A percentile compares a stretch with the other conserved stretches of the same genome.
These are phyloP conservation scores for Penicillium argentinense DNA, from an alignment of 495 filamentous ascomycete genomes.

Conservation along the genomic window DNA sequence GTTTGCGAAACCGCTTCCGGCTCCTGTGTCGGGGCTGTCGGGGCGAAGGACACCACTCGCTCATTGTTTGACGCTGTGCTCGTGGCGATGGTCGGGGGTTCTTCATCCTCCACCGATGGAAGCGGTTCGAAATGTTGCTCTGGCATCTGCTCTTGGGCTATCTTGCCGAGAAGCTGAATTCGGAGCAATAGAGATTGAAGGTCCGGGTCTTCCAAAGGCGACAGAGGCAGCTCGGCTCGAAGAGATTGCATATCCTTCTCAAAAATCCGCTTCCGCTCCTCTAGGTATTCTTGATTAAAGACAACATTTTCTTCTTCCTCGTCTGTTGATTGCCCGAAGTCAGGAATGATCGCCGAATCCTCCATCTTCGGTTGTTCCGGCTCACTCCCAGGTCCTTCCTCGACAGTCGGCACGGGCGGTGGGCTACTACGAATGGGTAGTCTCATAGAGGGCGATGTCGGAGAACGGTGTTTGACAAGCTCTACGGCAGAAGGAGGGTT, in stretches of 20 bases:
- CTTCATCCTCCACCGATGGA: slow-evolving; percentile 17
- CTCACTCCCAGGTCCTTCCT: slow-evolving; percentile 1
- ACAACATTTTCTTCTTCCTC: slow-evolving; percentile 47
- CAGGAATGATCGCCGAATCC: slow-evolving; percentile 24
- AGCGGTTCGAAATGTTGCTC: slow-evolving; percentile 1
- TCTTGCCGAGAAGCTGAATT: slow-evolving; percentile 46
- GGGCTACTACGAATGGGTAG: slow-evolving; percentile 18
- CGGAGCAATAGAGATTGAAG: slow-evolving; percentile 45
- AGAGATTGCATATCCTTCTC: slow-evolving; percentile 47
- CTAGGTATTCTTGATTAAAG: slow-evolving; percentile 51
- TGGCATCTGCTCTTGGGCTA: slow-evolving; percentile 26
- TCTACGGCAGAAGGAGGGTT: slow-evolving; percentile 4
- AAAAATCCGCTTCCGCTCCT: slow-evolving; percentile 48
- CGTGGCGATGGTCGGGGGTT: neutral
- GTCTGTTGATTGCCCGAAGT: slow-evolving; percentile 37
- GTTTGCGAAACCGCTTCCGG: slow-evolving; percentile 12
- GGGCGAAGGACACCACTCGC: slow-evolving; percentile 16
- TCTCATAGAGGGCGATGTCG: slow-evolving; percentile 13
- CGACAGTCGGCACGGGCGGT: slow-evolving; percentile 2
- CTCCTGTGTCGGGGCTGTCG: neutral
- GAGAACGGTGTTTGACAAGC: slow-evolving; percentile 1
- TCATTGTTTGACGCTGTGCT: neutral
- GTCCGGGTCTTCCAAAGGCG: slow-evolving; percentile 44
- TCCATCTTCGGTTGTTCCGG: slow-evolving; percentile 4
- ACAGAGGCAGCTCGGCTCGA: slow-evolving; percentile 44